These are phyloP conservation scores for Warburgia ugandensis DNA, from an alignment of 164 flowering plant species.

Conservation along the genomic window DNA sequence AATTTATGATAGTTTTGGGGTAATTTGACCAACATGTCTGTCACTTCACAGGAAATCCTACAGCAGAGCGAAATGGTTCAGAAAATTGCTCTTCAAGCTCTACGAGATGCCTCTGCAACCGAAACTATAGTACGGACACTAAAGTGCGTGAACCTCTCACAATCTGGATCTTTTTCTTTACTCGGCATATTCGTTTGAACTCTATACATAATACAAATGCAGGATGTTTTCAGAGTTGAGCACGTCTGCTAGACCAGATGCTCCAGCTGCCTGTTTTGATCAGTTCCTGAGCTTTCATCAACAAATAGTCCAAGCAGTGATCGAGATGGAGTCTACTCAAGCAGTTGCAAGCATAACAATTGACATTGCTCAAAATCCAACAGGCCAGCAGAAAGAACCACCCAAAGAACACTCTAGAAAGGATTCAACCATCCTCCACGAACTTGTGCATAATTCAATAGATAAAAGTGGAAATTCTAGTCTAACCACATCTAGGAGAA, in stretches of 20 bases:
- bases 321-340: constrained; percentile 74
- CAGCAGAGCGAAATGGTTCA: constrained; percentile 77
- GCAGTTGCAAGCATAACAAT: constrained; percentile 43
- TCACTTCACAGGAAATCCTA: constrained; percentile 58
- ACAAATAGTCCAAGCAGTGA: constrained; percentile 60
- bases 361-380: too few species aligned
- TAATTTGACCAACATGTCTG: not conserved
- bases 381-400: too few species aligned
- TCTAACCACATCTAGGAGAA: constrained; percentile 39
- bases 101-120: constrained; percentile 76
- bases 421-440: constrained; percentile 30
- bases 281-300: constrained; percentile 72
- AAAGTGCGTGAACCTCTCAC: constrained; percentile 38
- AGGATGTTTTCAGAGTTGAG: constrained; percentile 77
- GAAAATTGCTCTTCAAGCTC: constrained; percentile 80
- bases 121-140: constrained; percentile 73
- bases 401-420: constrained; percentile 20
- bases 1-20: too few species aligned
- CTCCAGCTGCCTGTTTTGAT: constrained; percentile 73
- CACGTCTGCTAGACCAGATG: constrained; percentile 56
- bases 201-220: too few species aligned
- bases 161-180: too few species aligned
- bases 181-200: too few species aligned
- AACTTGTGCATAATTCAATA: constrained; percentile 37
- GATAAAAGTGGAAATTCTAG: constrained; percentile 30